These are phyloP conservation scores for Suhomyces kilbournensis DNA, from an alignment of 805 yeast genomes.

Conservation along the genomic window DNA sequence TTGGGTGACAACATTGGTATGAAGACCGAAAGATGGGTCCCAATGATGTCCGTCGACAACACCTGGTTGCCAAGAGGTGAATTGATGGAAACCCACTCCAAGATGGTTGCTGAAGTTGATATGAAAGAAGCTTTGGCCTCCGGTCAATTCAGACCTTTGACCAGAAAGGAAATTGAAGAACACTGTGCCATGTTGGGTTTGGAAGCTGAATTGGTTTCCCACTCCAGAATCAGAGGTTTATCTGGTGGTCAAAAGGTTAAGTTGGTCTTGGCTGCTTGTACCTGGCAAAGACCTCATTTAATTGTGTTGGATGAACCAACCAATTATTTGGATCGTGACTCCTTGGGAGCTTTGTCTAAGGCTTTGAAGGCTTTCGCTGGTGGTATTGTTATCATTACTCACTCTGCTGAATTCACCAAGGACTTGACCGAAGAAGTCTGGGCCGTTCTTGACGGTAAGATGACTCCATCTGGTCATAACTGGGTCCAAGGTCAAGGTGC, in stretches of 20 bases:
- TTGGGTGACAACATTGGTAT: slow-evolving; percentile 98
- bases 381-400: slow-evolving; percentile 99
- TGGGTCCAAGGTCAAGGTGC: slow-evolving; percentile 99
- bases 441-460: slow-evolving; percentile 97
- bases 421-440: slow-evolving; percentile 99
- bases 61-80: slow-evolving; percentile 99
- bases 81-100: slow-evolving; percentile 91
- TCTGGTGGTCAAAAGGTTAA: slow-evolving; percentile 99
- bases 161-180: slow-evolving; percentile 99
- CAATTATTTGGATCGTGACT: slow-evolving; percentile 98
- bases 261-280: slow-evolving; percentile 99
- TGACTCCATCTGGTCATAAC: slow-evolving; percentile 99
- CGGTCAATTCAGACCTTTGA: slow-evolving; percentile 99
- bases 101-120: slow-evolving; percentile 99
- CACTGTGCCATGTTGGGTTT: slow-evolving; percentile 99
- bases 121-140: slow-evolving; percentile 99
- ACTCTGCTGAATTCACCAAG: slow-evolving; percentile 99
- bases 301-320: slow-evolving; percentile 99
- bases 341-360: slow-evolving; percentile 98
- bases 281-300: slow-evolving; percentile 99
- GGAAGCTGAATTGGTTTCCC: slow-evolving; percentile 98
- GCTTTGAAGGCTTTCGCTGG: slow-evolving; percentile 98
- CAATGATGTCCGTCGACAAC: slow-evolving; percentile 99
- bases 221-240: slow-evolving; percentile 99
- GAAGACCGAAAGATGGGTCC: slow-evolving; percentile 99